Evolutionary conservation across 2,329 filamentous ascomycete species (phyloP).

Genomic region (Claviceps citrina): DNA sequence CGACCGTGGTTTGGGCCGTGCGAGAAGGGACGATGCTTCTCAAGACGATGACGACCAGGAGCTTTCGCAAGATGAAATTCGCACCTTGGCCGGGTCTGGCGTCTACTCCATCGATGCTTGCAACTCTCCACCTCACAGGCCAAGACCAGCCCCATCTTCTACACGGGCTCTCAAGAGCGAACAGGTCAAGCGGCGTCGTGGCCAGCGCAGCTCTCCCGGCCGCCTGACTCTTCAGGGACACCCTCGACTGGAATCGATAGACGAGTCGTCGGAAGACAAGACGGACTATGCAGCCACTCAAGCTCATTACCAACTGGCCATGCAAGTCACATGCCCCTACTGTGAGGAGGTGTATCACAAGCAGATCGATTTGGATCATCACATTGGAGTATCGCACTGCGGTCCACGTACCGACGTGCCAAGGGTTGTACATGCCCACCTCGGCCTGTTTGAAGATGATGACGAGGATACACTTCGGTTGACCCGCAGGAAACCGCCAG

Average conservation of each 20-base stretch:
- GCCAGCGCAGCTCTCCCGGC: not conserved
- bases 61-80: not conserved
- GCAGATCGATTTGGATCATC: not conserved
- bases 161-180: not conserved
- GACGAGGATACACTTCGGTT: not conserved
- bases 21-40: not conserved
- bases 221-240: not conserved
- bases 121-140: not conserved
- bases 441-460: not conserved
- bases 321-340: not conserved
- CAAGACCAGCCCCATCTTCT: not conserved
- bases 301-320: not conserved
- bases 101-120: not conserved
- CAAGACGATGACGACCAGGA: constrained; percentile 1
- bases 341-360: not conserved
- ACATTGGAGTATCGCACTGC: not conserved
- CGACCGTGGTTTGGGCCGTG: not conserved
- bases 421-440: not conserved
- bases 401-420: not conserved
- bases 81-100: not conserved
- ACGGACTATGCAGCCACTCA: not conserved
- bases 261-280: constrained; percentile 1
- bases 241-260: constrained; percentile 3
- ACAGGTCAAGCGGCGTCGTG: not conserved
- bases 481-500: no score